A percentile compares a stretch with the other conserved stretches of the same genome.
Conservation (phyloP, 1,284 basidiomycete genomes). For the Ceratobasidium sp. region DNA sequence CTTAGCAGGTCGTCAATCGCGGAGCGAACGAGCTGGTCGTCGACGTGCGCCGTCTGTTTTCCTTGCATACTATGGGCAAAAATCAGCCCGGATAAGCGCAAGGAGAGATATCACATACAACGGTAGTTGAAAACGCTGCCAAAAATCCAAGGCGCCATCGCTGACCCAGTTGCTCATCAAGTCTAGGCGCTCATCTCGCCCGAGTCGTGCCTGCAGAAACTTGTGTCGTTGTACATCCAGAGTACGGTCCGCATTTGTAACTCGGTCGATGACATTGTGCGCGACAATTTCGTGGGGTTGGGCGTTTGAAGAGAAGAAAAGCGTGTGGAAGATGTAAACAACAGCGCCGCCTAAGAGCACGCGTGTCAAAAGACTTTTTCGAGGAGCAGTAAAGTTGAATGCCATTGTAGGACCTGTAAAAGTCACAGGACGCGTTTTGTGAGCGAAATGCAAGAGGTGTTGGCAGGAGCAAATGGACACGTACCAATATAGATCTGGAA, state of each 20-base stretch:
- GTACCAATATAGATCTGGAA: background rate
- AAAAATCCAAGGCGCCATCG: conserved; percentile 86
- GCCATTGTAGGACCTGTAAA: conserved; percentile 20
- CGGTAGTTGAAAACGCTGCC: conserved; percentile 90
- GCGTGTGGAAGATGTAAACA: conserved; percentile 58
- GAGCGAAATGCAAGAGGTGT: background rate
- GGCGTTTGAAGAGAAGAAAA: conserved; percentile 62
- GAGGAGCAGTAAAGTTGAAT: conserved; percentile 21
- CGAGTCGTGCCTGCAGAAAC: conserved; percentile 87
- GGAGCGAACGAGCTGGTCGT: conserved; percentile 86
- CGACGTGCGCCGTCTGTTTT: conserved; percentile 85
- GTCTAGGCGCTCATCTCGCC: conserved; percentile 84
- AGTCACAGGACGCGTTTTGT: conserved; percentile 6
- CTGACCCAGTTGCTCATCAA: conserved; percentile 79
- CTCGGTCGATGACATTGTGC: conserved; percentile 87
- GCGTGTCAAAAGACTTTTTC: conserved; percentile 39
- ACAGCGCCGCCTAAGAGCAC: conserved; percentile 53
- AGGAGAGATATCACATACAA: conserved; percentile 67
- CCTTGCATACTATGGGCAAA: conserved; percentile 70
- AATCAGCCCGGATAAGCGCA: conserved; percentile 12
- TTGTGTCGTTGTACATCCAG: conserved; percentile 88
- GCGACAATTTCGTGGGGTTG: conserved; percentile 70
- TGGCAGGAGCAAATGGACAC: background rate
- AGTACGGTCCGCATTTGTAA: conserved; percentile 82
- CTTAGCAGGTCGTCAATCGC: conserved; percentile 91